Evolutionary conservation across 2,329 filamentous ascomycete genomes (phyloP).

Genomic region (Fusarium sp.): DNA sequence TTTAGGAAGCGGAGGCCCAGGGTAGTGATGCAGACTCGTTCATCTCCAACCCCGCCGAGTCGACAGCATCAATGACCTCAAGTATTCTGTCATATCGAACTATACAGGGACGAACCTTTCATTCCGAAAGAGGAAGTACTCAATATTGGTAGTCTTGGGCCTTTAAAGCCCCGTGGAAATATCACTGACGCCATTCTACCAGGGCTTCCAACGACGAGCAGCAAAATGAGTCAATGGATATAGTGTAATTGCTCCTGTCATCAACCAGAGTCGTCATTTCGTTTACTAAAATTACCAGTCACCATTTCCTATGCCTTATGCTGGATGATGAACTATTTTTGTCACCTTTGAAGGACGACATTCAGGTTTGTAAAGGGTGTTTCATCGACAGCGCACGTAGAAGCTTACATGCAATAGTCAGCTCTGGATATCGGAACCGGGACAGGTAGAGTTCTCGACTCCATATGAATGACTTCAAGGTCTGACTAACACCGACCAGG

Average conservation of each 20-base stretch:
- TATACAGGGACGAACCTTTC: slow-evolving; percentile 31
- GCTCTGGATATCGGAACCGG: slow-evolving; percentile 35
- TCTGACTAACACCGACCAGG: neutral
- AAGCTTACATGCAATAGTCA: neutral
- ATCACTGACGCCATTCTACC: accelerated
- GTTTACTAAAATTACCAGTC: neutral
- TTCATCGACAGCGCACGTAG: accelerated
- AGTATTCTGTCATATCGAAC: slow-evolving; percentile 31
- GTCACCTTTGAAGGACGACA: slow-evolving; percentile 11
- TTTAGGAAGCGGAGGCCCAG: neutral
- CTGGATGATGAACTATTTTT: slow-evolving; percentile 28
- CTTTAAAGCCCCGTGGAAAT: accelerated
- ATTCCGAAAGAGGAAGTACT: slow-evolving; percentile 26
- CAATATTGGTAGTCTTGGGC: slow-evolving; percentile 7
- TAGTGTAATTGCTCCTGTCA: slow-evolving; percentile 5
- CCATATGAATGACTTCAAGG: accelerated
- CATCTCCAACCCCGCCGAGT: slow-evolving; percentile 9
- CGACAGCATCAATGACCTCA: slow-evolving; percentile 32
- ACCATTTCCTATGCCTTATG: slow-evolving; percentile 16
- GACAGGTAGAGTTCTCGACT: slow-evolving; percentile 8
- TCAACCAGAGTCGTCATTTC: accelerated
- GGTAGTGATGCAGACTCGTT: slow-evolving; percentile 15
- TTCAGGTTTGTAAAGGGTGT: slow-evolving; percentile 3
- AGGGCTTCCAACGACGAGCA: slow-evolving; percentile 38
- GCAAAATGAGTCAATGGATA: slow-evolving; percentile 37